Evolutionary conservation across 805 yeast genomes (phyloP).

Genomic region (Teunomyces cretensis): DNA sequence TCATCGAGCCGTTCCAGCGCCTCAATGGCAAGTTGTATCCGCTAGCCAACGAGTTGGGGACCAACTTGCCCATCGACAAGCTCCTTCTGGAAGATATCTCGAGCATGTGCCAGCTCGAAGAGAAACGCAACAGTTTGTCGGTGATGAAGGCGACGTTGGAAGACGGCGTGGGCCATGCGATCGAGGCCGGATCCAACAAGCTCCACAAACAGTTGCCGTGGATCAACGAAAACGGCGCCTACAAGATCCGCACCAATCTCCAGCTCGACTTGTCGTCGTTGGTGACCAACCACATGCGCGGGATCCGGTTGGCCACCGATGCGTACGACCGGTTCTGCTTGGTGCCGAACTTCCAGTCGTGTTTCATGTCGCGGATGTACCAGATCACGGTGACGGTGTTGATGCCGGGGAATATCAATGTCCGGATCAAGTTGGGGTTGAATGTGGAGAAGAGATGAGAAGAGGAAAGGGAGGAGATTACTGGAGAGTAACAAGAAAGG

Average conservation of each 20-base stretch:
- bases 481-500: neutral
- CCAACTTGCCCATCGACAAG: conserved; percentile 27
- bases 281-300: conserved; percentile 11
- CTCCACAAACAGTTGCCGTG: conserved; percentile 13
- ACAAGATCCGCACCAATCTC: conserved; percentile 4
- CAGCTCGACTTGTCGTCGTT: conserved; percentile 14
- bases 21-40: conserved; percentile 18
- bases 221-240: neutral
- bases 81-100: conserved; percentile 29
- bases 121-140: conserved; percentile 24
- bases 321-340: conserved; percentile 28
- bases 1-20: conserved; percentile 22
- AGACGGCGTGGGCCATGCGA: conserved; percentile 2
- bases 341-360: conserved; percentile 41
- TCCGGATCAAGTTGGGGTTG: conserved; percentile 1
- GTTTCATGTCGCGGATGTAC: conserved; percentile 32
- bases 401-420: conserved; percentile 2
- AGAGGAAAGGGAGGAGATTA: neutral
- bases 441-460: neutral
- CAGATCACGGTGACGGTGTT: conserved; percentile 22
- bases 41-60: conserved; percentile 20
- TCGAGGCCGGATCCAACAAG: conserved; percentile 1
- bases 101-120: conserved; percentile 25
- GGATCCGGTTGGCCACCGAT: neutral
- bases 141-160: conserved; percentile 10